Evolutionary conservation across 306 rosid genomes (phyloP).

Genomic region (Cucurbita pepo): DNA sequence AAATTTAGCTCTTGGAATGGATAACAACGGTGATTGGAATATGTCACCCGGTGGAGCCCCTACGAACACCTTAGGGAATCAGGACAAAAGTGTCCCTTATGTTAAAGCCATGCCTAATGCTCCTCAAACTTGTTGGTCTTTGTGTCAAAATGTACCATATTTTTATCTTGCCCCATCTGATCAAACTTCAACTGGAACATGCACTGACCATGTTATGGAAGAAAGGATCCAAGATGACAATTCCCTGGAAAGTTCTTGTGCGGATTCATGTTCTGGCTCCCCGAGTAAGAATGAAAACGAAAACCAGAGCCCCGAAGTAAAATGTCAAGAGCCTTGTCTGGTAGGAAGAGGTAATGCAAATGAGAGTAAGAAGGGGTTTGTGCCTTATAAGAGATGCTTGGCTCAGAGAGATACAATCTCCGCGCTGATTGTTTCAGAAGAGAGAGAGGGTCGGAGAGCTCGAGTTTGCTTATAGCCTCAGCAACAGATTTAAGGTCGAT

Average conservation of each 20-base stretch:
- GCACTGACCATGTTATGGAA: constrained; percentile 14
- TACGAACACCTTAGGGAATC: not conserved
- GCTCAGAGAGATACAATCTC: constrained; percentile 49
- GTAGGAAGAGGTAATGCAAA: constrained; percentile 15
- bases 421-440: constrained; percentile 24
- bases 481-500: not conserved
- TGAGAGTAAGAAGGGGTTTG: constrained; percentile 50
- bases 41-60: constrained; percentile 10
- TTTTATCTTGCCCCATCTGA: constrained; percentile 10
- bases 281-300: constrained; percentile 18
- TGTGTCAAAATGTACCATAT: constrained; percentile 26
- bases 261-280: constrained; percentile 37
- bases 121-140: constrained; percentile 29
- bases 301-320: constrained; percentile 25
- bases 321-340: not conserved
- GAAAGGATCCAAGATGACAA: constrained; percentile 20
- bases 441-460: constrained; percentile 54
- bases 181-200: constrained; percentile 13
- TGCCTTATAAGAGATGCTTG: constrained; percentile 71
- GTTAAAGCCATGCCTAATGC: constrained; percentile 7
- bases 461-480: constrained; percentile 51
- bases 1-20: constrained; percentile 29
- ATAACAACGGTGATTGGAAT: constrained; percentile 7
- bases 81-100: not conserved
- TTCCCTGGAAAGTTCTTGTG: constrained; percentile 30